Percentiles rank a stretch among this genome's conserved stretches.
phyloP scores from a whole-genome alignment of 352 stramenopile species.

The Phytophthora hybrid region DNA sequence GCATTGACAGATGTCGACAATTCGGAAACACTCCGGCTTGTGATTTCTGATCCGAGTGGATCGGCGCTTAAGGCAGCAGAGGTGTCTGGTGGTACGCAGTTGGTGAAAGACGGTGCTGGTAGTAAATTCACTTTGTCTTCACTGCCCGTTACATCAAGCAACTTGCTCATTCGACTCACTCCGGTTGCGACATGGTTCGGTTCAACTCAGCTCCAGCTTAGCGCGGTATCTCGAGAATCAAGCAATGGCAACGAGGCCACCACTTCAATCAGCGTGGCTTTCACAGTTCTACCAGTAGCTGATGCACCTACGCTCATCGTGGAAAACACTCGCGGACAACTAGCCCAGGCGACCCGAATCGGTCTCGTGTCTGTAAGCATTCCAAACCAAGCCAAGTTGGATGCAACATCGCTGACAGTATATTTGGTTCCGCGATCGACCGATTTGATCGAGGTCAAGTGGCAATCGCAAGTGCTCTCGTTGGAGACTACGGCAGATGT shows the following conservation, averaged over 20 bases:
- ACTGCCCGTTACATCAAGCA: conserved; percentile 19
- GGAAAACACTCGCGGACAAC: conserved; percentile 46
- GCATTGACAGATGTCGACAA: conserved; percentile 48
- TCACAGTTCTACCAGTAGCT: conserved; percentile 52
- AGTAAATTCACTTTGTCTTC: conserved; percentile 40
- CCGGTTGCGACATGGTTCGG: conserved; percentile 48
- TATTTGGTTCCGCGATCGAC: conserved; percentile 45
- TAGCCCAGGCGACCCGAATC: conserved; percentile 43
- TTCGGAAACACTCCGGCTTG: conserved; percentile 50
- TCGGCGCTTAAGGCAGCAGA: conserved; percentile 35
- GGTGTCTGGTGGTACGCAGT: conserved; percentile 24
- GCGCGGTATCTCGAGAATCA: conserved; percentile 46
- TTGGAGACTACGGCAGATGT: conserved; percentile 41
- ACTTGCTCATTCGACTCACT: conserved; percentile 42
- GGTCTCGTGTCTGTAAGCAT: conserved; percentile 48
- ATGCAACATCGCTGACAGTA: conserved; percentile 39
- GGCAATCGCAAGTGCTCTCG: conserved; percentile 39
- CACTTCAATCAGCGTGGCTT: conserved; percentile 20
- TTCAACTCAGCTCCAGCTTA: conserved; percentile 37
- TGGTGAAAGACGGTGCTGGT: conserved; percentile 29
- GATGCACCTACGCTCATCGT: conserved; percentile 48
- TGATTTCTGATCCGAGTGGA: conserved; percentile 38
- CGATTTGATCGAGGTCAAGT: conserved; percentile 48
- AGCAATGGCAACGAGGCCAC: conserved; percentile 29
- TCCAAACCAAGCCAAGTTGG: conserved; percentile 42